Base-by-base conservation (phyloP, 768 basidiomycete species). In the Daedalea quercina region DNA sequence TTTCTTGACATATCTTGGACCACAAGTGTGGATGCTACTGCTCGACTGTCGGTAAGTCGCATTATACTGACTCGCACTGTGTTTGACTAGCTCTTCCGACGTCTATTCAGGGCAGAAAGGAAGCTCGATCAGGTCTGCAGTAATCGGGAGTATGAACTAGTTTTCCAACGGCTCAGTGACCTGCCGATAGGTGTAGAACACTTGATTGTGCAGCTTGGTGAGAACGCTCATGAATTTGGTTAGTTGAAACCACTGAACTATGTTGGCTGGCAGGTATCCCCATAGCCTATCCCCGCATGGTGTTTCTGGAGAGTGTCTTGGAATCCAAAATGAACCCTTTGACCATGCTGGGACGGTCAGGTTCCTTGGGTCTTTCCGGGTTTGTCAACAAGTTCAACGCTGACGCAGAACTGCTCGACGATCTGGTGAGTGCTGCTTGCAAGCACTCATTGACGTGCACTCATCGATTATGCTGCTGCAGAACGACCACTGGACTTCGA, bases 401-500 rank as follows among this genome's bases (percentile, higher is more conserved):
- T n/a, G 89, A 90, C 42, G 89, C 94, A 0, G 96, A 98, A 69
- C 70, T 99, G 25, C 76, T 97, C 51, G 95, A 98, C 68, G 95
- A 99, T 70, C 72, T 94, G 68, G 88, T 87, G 56, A 31, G 76
- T 62, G 8, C 9, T 9, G 4, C 8, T 11, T 13, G 48, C 17
- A 46, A 31, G 6, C 17, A 52, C 9, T 11, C 19, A 0, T 3
- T 33, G 1, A 15, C 31, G 11, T 52, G 50, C 3, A 3, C 50
- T 52, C 46, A 37, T 33, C 17, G 6, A 49, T 23, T 15, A 13
- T 35, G 3, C 33, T 20, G 8, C 41, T 22, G 9, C 52, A 90
- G 84, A 93, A 93, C 58, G 92, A 95, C 63, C 92, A 94, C 61
- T 94, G 93, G 93, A 94, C 92, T 3, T 81, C 90, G 26, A 82